These are phyloP conservation scores for Mollisiaceae sp. DNA, from an alignment of 2,329 filamentous ascomycete genomes.

Conservation along the genomic window DNA sequence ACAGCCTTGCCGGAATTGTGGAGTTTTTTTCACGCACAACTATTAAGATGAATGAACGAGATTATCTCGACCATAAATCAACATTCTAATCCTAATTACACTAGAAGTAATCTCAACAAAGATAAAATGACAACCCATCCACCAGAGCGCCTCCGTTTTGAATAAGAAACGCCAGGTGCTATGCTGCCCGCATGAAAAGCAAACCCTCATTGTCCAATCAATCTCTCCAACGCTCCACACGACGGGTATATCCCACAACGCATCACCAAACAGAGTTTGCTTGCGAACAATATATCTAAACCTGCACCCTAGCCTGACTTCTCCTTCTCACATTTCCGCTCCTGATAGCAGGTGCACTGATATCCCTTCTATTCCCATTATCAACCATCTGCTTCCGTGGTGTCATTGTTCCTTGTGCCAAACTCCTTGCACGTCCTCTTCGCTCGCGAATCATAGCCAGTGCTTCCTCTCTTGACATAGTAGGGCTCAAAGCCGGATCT, in stretches of 20 bases:
- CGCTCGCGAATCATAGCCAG: conserved; percentile 77
- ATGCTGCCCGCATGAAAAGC: conserved; percentile 30
- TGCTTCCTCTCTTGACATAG: conserved; percentile 75
- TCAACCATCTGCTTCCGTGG: conserved; percentile 53
- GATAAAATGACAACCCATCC: conserved; percentile 19
- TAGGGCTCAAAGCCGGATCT: conserved; percentile 64
- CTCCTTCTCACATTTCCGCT: conserved; percentile 35
- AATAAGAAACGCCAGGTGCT: conserved; percentile 37
- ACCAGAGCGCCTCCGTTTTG: conserved; percentile 24
- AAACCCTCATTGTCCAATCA: conserved; percentile 19
- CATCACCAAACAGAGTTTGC: too few relatives aligned
- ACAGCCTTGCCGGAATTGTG: background rate
- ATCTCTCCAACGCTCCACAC: conserved; percentile 6
- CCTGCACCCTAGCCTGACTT: conserved; percentile 28
- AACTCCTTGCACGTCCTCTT: conserved; percentile 71
- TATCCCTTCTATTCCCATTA: conserved; percentile 37
- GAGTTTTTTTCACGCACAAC: background rate
- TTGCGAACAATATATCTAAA: background rate
- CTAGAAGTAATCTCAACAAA: conserved; percentile 18
- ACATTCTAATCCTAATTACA: conserved; percentile 28
- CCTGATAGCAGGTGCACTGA: conserved; percentile 40
- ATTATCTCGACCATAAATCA: background rate
- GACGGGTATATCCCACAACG: conserved; percentile 3
- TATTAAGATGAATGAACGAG: background rate
- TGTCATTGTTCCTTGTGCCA: conserved; percentile 66